Conservation (phyloP, 1,139 yeast genomes). For the Suhomyces bolitotheri region DNA sequence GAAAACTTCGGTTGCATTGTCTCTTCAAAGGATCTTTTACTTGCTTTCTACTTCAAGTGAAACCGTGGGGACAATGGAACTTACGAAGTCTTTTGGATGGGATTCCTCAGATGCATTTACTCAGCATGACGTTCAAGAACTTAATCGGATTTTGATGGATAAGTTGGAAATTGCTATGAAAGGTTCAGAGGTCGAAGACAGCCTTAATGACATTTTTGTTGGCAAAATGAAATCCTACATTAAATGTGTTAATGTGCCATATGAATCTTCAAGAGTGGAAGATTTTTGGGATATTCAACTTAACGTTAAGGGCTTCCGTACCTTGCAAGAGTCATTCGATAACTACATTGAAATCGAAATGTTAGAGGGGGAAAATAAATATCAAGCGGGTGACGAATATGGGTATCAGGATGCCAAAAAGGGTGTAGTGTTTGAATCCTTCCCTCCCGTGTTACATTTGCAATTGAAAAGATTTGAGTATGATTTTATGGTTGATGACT, state of each 20-base stretch:
- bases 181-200: constrained; percentile 80
- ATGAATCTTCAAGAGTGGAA: constrained; percentile 87
- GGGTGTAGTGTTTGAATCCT: constrained; percentile 87
- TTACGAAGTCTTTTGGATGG: constrained; percentile 96
- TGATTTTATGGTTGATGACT: constrained; percentile 84
- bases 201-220: constrained; percentile 79
- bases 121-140: constrained; percentile 97
- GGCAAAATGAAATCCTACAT: constrained; percentile 96
- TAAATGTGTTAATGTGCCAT: constrained; percentile 91
- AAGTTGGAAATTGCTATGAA: constrained; percentile 90
- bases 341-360: constrained; percentile 88
- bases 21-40: constrained; percentile 85
- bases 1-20: constrained; percentile 62
- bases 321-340: constrained; percentile 72
- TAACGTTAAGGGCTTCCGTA: constrained; percentile 81
- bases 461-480: constrained; percentile 94
- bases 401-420: constrained; percentile 97
- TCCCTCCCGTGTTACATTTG: constrained; percentile 90
- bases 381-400: constrained; percentile 79
- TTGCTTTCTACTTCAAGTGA: constrained; percentile 68
- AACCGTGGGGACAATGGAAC: constrained; percentile 81
- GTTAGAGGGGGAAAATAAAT: constrained; percentile 92
- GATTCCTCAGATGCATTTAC: constrained; percentile 93
- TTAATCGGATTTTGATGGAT: constrained; percentile 94
- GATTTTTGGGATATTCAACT: constrained; percentile 98